Conservation (phyloP, 2,329 filamentous ascomycete species). For the Chaetomium olivaceum region DNA sequence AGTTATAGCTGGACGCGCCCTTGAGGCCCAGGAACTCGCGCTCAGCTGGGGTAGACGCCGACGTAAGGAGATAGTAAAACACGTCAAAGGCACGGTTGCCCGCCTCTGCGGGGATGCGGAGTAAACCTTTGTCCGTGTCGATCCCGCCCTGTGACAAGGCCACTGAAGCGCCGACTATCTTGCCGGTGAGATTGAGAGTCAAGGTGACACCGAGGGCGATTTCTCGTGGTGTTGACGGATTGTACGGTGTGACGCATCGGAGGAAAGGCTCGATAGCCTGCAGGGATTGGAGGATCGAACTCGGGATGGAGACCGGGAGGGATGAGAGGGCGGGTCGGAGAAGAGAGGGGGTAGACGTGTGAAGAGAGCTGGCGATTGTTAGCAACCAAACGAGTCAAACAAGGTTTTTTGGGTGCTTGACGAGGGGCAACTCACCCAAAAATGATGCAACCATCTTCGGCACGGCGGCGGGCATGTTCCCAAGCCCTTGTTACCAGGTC, state of each 20-base stretch:
- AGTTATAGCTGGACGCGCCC: slow-evolving; percentile 70
- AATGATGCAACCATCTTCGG: slow-evolving; percentile 92
- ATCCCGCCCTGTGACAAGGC: slow-evolving; percentile 85
- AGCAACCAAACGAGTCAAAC: slow-evolving; percentile 23
- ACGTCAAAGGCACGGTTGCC: slow-evolving; percentile 95
- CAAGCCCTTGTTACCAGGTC: slow-evolving; percentile 80
- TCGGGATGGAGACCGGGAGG: slow-evolving; percentile 77
- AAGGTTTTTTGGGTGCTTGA: not conserved
- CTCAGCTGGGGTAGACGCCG: slow-evolving; percentile 85
- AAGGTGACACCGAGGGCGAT: slow-evolving; percentile 78
- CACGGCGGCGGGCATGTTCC: slow-evolving; percentile 93
- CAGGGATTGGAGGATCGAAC: slow-evolving; percentile 73
- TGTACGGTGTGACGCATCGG: slow-evolving; percentile 82
- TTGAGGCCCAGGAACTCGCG: slow-evolving; percentile 84
- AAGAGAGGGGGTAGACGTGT: slow-evolving; percentile 83
- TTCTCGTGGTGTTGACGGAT: slow-evolving; percentile 80
- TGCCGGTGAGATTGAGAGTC: slow-evolving; percentile 78
- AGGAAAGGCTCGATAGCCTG: slow-evolving; percentile 84
- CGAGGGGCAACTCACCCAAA: slow-evolving; percentile 64
- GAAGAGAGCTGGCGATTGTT: slow-evolving; percentile 66
- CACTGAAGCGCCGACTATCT: slow-evolving; percentile 71
- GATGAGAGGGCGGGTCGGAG: slow-evolving; percentile 78
- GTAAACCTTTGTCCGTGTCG: slow-evolving; percentile 75
- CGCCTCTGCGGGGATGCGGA: slow-evolving; percentile 74
- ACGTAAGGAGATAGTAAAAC: slow-evolving; percentile 94